Conservation (phyloP, 768 basidiomycete species). For the Gelatoporia subvermispora region DNA sequence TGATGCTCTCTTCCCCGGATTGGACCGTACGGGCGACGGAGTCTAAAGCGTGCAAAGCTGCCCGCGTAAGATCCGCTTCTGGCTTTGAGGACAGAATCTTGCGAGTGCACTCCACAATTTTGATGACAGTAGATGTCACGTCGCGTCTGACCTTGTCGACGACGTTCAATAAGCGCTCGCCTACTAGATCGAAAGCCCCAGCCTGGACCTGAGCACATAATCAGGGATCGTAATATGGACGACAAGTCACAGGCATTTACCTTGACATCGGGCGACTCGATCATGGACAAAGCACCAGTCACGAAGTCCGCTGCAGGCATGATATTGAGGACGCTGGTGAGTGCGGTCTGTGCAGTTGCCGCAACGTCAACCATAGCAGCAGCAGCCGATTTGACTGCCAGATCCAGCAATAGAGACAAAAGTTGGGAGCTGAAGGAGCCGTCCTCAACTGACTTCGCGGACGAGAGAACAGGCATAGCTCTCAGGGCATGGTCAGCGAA, state of each 20-base stretch:
- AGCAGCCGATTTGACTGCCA: slow-evolving; percentile 10
- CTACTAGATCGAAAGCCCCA: slow-evolving; percentile 67
- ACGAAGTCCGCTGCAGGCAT: slow-evolving; percentile 74
- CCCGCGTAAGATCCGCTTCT: slow-evolving; percentile 34
- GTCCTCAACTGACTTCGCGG: slow-evolving; percentile 12
- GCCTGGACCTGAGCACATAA: slow-evolving; percentile 63
- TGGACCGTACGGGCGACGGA: slow-evolving; percentile 54
- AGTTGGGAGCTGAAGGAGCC: slow-evolving; percentile 45
- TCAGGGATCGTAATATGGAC: background rate
- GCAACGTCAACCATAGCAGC: slow-evolving; percentile 34
- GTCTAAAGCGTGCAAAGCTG: slow-evolving; percentile 57
- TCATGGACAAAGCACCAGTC: slow-evolving; percentile 45
- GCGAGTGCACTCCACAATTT: slow-evolving; percentile 48
- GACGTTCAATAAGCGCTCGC: slow-evolving; percentile 60
- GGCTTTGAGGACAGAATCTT: slow-evolving; percentile 40
- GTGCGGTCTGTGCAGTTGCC: slow-evolving; percentile 41
- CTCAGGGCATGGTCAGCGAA: slow-evolving; percentile 56
- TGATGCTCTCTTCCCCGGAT: slow-evolving; percentile 59
- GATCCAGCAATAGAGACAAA: slow-evolving; percentile 26
- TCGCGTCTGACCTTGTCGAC: slow-evolving; percentile 49
- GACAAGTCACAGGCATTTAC: slow-evolving; percentile 28
- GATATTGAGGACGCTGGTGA: slow-evolving; percentile 51
- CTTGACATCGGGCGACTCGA: slow-evolving; percentile 41
- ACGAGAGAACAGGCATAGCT: slow-evolving; percentile 20
- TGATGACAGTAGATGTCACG: slow-evolving; percentile 43